Evolutionary conservation across 345 rosid species (phyloP).

Genomic region (Populus deltoides): DNA sequence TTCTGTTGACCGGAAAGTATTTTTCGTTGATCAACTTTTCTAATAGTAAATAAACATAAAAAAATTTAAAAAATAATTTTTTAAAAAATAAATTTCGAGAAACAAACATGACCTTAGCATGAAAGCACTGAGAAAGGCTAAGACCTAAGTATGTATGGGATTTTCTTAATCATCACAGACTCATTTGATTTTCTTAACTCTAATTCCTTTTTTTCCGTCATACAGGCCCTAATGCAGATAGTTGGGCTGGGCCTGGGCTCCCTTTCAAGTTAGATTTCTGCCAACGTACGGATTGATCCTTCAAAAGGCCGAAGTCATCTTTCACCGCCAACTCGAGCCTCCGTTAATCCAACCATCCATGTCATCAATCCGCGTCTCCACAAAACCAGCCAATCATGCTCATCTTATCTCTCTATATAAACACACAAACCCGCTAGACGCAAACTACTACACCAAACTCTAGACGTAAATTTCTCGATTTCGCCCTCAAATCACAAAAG

Average conservation of each 20-base stretch:
- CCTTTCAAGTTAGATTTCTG: neutral
- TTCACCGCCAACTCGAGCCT: neutral
- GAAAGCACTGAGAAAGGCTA: too few species aligned
- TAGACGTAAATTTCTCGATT: too few species aligned
- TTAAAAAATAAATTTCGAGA: too few species aligned
- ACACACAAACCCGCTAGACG: neutral
- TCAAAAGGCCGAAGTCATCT: neutral
- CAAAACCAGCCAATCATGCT: constrained; percentile 1
- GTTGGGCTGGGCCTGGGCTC: neutral
- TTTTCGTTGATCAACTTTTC: too few species aligned
- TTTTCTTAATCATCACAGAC: too few species aligned
- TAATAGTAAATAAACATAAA: too few species aligned
- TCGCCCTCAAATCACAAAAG: neutral
- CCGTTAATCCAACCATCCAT: neutral
- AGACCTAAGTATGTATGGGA: too few species aligned
- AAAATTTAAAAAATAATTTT: too few species aligned
- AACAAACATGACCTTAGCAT: too few species aligned
- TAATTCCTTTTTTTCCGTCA: neutral
- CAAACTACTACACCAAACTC: neutral
- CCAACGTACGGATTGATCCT: neutral
- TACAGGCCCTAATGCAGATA: neutral
- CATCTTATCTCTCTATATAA: neutral
- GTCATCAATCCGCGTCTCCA: constrained; percentile 11
- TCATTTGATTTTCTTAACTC: too few species aligned
- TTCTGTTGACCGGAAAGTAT: too few species aligned